A percentile compares a stretch with the other conserved stretches of the same genome.
These are phyloP conservation scores for Xerocomus amazonicus DNA, from an alignment of 1,284 basidiomycete species.

Conservation along the genomic window DNA sequence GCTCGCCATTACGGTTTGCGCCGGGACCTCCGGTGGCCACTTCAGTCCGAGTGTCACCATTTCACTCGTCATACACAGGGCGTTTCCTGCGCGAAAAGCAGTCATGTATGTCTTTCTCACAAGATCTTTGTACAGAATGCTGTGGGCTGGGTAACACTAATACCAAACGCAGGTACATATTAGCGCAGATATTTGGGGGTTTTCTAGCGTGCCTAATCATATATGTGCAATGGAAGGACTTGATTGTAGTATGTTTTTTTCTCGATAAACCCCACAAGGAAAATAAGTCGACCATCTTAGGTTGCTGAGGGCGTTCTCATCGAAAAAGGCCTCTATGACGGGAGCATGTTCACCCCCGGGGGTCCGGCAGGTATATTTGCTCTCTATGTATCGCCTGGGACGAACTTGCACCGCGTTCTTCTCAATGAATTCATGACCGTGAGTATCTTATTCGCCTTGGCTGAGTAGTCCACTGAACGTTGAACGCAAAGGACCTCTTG, in stretches of 20 bases:
- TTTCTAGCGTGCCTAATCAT: conserved; percentile 58
- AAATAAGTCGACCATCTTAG: conserved; percentile 14
- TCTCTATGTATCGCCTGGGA: conserved; percentile 46
- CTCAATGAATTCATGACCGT: conserved; percentile 67
- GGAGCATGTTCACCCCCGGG: conserved; percentile 51
- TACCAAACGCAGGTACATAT: conserved; percentile 47
- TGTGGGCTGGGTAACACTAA: conserved; percentile 3
- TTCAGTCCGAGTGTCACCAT: conserved; percentile 64
- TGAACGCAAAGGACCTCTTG: conserved; percentile 56
- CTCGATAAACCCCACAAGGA: neutral
- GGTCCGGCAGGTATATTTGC: conserved; percentile 64
- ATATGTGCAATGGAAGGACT: conserved; percentile 59
- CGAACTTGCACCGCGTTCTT: conserved; percentile 51
- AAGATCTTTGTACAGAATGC: neutral
- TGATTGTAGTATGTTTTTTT: conserved; percentile 38
- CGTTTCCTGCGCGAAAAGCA: conserved; percentile 55
- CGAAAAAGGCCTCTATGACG: conserved; percentile 39
- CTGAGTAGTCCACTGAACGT: conserved; percentile 4
- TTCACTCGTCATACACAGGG: conserved; percentile 47
- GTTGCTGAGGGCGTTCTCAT: conserved; percentile 41
- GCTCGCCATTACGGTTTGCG: conserved; percentile 53
- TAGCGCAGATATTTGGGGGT: conserved; percentile 59
- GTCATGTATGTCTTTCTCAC: conserved; percentile 38
- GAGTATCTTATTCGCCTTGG: conserved; percentile 19
- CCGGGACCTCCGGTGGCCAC: conserved; percentile 59